phyloP scores from a whole-genome alignment of 2,329 filamentous ascomycete species.

The Amylocarpus encephaloides region DNA sequence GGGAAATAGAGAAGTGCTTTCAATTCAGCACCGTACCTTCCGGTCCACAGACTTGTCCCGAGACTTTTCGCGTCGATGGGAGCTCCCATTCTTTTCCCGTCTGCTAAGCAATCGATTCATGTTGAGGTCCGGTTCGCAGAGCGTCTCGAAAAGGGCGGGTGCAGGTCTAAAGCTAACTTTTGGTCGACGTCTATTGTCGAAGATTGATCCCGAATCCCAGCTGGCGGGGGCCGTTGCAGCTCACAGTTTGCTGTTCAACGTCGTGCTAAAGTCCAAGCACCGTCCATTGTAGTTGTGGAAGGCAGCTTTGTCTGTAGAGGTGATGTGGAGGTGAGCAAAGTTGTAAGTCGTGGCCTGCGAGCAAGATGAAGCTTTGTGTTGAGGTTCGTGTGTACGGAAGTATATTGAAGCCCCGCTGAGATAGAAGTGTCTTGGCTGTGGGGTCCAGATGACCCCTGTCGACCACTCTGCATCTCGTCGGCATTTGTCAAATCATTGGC shows the following conservation, averaged over 20 bases:
- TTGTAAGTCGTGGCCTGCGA: too few relatives aligned
- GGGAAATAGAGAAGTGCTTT: slow-evolving; percentile 6
- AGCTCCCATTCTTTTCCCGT: slow-evolving; percentile 53
- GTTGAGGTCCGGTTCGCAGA: slow-evolving; percentile 22
- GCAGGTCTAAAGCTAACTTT: background rate
- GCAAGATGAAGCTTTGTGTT: too few relatives aligned
- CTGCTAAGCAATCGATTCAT: slow-evolving; percentile 63
- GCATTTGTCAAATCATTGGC: too few relatives aligned
- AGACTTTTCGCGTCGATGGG: slow-evolving; percentile 49
- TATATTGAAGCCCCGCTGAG: too few relatives aligned
- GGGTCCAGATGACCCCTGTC: background rate
- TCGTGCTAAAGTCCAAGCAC: background rate
- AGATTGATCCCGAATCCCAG: background rate
- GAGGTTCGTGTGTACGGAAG: too few relatives aligned
- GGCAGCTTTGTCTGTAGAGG: background rate
- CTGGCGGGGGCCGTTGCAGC: background rate
- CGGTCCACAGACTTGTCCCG: slow-evolving; percentile 41
- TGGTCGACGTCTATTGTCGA: too few relatives aligned
- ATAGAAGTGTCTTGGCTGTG: too few relatives aligned
- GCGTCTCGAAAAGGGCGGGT: background rate
- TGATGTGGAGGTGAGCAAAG: too few relatives aligned
- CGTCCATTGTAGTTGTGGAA: background rate
- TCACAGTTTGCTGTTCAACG: background rate
- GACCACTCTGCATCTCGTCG: background rate
- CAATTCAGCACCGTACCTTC: slow-evolving; percentile 38